Percentiles rank a stretch among this genome's conserved stretches.
Conservation (phyloP, 306 rosid genomes). For the Prinsepia uniflora region DNA sequence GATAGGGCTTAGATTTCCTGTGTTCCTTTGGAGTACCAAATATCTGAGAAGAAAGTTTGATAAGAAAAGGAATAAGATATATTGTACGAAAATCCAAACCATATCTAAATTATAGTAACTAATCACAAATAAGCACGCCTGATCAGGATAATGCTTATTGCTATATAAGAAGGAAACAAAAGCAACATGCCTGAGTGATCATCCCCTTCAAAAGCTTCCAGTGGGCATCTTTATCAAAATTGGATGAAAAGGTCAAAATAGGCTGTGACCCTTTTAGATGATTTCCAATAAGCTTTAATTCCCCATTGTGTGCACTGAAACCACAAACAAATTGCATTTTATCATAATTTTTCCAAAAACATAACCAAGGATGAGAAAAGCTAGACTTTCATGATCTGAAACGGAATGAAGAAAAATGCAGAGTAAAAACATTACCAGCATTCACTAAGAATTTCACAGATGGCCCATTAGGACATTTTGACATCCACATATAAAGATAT, state of each 20-base stretch:
- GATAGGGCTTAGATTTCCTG: conserved; percentile 72
- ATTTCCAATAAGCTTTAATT: conserved; percentile 86
- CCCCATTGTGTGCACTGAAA: conserved; percentile 96
- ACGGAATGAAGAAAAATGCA: not conserved
- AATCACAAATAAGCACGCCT: conserved; percentile 1
- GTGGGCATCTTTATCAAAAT: conserved; percentile 75
- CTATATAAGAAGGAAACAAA: not conserved
- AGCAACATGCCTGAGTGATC: conserved; percentile 62
- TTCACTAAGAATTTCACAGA: conserved; percentile 93
- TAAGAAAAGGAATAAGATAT: conserved; percentile 3
- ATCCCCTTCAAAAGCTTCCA: conserved; percentile 94
- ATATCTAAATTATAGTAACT: not conserved
- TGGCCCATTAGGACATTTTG: conserved; percentile 82
- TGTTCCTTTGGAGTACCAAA: conserved; percentile 91
- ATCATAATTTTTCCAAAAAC: not conserved
- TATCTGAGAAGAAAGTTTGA: conserved; percentile 42
- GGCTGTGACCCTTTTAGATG: conserved; percentile 85
- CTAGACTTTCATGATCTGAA: not conserved
- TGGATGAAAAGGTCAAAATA: conserved; percentile 77
- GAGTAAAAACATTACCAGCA: conserved; percentile 59
- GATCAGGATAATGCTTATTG: not conserved
- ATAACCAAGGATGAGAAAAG: not conserved
- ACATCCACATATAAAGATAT: conserved; percentile 95
- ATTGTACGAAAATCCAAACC: not conserved
- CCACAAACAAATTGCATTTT: conserved; percentile 11